Conservation (phyloP, 495 filamentous ascomycete species). For the Hapsidospora chrysogenum region DNA sequence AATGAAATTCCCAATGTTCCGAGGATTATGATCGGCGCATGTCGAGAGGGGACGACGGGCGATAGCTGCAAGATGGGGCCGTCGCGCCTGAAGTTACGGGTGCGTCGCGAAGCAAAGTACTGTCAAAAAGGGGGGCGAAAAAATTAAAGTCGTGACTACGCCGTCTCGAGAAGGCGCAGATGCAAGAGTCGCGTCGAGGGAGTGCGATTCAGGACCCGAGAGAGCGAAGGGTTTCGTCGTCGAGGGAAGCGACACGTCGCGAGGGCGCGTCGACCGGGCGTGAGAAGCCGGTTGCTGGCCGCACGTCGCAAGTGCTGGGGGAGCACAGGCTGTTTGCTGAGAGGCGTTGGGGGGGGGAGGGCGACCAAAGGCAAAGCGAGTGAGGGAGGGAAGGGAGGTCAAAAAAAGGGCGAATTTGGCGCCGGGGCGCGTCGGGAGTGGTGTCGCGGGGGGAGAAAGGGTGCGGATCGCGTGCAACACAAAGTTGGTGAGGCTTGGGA, state of each 20-base stretch:
- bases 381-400: not conserved
- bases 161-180: no score
- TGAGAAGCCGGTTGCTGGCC: not conserved
- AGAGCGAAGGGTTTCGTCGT: not conserved
- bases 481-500: slow-evolving; percentile 22
- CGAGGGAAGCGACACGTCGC: not conserved
- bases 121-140: no score
- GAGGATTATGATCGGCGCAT: not conserved
- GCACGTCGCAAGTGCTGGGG: no score
- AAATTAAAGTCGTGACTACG: no score
- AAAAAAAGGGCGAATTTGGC: slow-evolving; percentile 1
- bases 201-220: no score
- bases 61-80: no score
- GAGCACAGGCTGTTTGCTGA: no score
- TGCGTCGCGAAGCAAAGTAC: no score
- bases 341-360: no score
- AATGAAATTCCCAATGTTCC: not conserved
- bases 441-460: slow-evolving; percentile 8
- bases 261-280: not conserved
- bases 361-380: not conserved
- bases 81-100: no score
- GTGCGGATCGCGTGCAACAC: slow-evolving; percentile 23
- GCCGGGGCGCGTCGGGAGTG: slow-evolving; percentile 3
- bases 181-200: no score
- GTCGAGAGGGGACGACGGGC: not conserved